Base-by-base conservation (phyloP, 495 filamentous ascomycete genomes). In the Podospora comata region DNA sequence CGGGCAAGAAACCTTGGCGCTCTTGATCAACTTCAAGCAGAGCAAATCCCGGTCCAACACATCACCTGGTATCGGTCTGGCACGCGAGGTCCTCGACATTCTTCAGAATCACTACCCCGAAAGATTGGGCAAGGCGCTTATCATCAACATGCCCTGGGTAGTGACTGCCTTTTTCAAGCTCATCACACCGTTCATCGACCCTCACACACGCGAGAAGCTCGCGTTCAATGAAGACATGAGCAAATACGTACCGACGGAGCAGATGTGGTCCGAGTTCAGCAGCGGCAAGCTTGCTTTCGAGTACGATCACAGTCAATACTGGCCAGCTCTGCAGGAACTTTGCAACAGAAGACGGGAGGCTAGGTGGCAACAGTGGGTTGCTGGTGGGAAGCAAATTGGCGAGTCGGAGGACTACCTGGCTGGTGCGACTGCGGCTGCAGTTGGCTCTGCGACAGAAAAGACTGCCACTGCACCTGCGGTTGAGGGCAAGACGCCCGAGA, bases 101-200 rank as follows among this genome's bases (percentile, higher is more conserved):
- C 81, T 99, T 60, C 95, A 99, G 77, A 91, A 89, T 62, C 94
- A 99, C 75, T 97, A 97, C 75, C 95, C 95, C 0, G 95, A 99
- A 80, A 82, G 95, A 65, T 78, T 99, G n/a, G 95, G 95, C 18
- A 86, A 88, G 67, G 92, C 94, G 1, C 85, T 96, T 68, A 90
- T 97, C 61, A 90, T 91, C 72, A 95, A 98, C 68, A 84, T 97
- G 62, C 95, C 94, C 15, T 97, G 91, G 87, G 81, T 94, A 62
- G 89, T 97, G 64, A 87, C 84, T 77, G 89, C 88, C 27, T 99
- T 99, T 85, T 96, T 97, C 85, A 97, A 96, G 79, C 79, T 97
- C 67, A 93, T 99, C 79, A 91, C 87, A 20, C 93, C 94, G 30
- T 98, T 98, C 78, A 97, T 99, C 76, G 95, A 99, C 79, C 95